A percentile compares a stretch with the other conserved stretches of the same genome.
These are phyloP conservation scores for Meyerozyma carpophila DNA, from an alignment of 1,139 yeast genomes.

Conservation along the genomic window DNA sequence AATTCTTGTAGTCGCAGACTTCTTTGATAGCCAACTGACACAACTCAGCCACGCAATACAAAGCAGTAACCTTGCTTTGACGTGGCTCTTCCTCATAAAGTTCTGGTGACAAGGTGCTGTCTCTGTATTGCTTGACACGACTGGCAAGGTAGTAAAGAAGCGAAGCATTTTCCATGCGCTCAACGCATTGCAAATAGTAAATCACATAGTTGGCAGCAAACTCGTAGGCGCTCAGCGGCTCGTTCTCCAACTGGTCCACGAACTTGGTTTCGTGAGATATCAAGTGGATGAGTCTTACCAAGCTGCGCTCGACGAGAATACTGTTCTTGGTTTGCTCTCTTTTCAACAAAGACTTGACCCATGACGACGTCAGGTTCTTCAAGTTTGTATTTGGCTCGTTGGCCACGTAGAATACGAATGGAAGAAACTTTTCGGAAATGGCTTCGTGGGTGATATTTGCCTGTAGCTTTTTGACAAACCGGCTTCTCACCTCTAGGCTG, in stretches of 20 bases:
- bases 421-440: conserved; percentile 62
- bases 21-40: conserved; percentile 62
- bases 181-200: conserved; percentile 57
- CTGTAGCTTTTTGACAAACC: conserved; percentile 49
- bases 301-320: conserved; percentile 54
- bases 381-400: conserved; percentile 60
- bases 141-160: conserved; percentile 72
- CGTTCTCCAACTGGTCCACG: conserved; percentile 31
- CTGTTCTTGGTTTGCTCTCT: conserved; percentile 37
- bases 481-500: conserved; percentile 48
- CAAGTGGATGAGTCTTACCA: conserved; percentile 64
- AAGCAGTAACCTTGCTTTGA: conserved; percentile 26
- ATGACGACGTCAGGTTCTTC: conserved; percentile 51
- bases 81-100: conserved; percentile 25
- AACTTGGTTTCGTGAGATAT: conserved; percentile 75
- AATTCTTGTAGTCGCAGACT: conserved; percentile 50
- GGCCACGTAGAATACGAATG: conserved; percentile 68
- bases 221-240: conserved; percentile 33
- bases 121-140: conserved; percentile 75
- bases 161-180: conserved; percentile 64
- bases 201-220: conserved; percentile 56
- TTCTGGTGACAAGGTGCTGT: conserved; percentile 37
- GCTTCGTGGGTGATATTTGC: conserved; percentile 44
- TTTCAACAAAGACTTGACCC: conserved; percentile 62
- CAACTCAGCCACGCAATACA: conserved; percentile 69